phyloP scores from a whole-genome alignment of 2,329 filamentous ascomycete genomes.

The Fusarium sp. region DNA sequence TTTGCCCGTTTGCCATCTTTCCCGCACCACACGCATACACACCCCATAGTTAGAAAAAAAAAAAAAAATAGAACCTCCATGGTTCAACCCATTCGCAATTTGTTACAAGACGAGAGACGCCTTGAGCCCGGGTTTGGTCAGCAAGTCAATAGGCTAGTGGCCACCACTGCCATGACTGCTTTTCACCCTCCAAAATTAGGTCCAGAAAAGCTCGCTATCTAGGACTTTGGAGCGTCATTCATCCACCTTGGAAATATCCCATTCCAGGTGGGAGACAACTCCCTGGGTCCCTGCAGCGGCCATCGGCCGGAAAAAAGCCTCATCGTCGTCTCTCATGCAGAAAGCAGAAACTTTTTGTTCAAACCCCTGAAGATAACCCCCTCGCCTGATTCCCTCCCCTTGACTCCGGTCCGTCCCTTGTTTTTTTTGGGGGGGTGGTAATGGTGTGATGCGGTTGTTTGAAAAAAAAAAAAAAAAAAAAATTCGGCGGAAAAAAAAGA shows the following conservation, averaged over 20 bases:
- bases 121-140: conserved; percentile 32
- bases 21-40: conserved; percentile 3
- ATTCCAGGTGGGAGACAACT: conserved; percentile 39
- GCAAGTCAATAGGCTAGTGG: conserved; percentile 28
- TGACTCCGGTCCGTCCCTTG: conserved; percentile 25
- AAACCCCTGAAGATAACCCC: conserved; percentile 18
- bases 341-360: conserved; percentile 44
- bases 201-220: conserved; percentile 35
- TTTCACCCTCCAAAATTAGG: conserved; percentile 37
- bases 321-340: conserved; percentile 29
- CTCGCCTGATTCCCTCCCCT: conserved; percentile 16
- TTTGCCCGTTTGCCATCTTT: conserved; percentile 27
- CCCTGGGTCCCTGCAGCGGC: conserved; percentile 30
- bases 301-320: conserved; percentile 35
- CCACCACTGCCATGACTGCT: conserved; percentile 34
- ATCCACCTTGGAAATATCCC: conserved; percentile 39
- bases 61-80: conserved; percentile 25
- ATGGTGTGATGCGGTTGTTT: conserved; percentile 30
- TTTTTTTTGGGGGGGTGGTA: conserved; percentile 32
- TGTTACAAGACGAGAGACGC: conserved; percentile 39
- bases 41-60: conserved; percentile 12
- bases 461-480: conserved; percentile 27
- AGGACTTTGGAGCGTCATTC: conserved; percentile 25
- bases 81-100: conserved; percentile 32
- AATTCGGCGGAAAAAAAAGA: conserved; percentile 19